Conservation (phyloP, 2,329 filamentous ascomycete genomes). For the Herpomyces periplanetae region DNA sequence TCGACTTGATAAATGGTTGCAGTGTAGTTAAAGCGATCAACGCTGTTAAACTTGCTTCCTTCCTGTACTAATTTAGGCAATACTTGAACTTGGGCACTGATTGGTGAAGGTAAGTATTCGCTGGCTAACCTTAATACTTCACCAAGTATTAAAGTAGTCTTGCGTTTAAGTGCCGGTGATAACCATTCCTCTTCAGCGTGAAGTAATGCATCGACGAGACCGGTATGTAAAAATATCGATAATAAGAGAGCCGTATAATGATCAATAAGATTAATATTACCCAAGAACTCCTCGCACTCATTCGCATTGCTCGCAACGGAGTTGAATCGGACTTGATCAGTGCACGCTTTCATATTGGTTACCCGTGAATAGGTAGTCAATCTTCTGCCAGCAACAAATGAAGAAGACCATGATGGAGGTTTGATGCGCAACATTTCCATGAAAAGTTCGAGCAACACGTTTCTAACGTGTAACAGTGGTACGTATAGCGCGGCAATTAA, state of each 20-base stretch:
- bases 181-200: slow-evolving; percentile 25
- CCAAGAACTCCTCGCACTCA: slow-evolving; percentile 19
- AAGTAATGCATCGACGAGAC: slow-evolving; percentile 14
- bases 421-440: slow-evolving; percentile 63
- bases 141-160: slow-evolving; percentile 57
- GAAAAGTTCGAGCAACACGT: slow-evolving; percentile 53
- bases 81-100: slow-evolving; percentile 52
- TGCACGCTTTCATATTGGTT: slow-evolving; percentile 29
- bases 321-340: slow-evolving; percentile 12
- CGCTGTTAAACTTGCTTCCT: slow-evolving; percentile 26
- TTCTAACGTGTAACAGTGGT: slow-evolving; percentile 10
- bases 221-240: slow-evolving; percentile 44
- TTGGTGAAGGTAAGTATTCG: slow-evolving; percentile 35
- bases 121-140: slow-evolving; percentile 68
- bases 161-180: slow-evolving; percentile 32
- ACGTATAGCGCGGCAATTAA: slow-evolving; percentile 21
- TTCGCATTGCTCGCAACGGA: slow-evolving; percentile 18
- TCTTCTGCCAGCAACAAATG: slow-evolving; percentile 61
- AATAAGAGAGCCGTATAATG: slow-evolving; percentile 73
- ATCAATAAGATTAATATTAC: slow-evolving; percentile 38
- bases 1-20: slow-evolving; percentile 91
- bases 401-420: slow-evolving; percentile 67
- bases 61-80: slow-evolving; percentile 48
- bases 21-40: slow-evolving; percentile 38
- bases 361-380: slow-evolving; percentile 90